Conservation (phyloP, 2,329 filamentous ascomycete genomes). For the Rutstroemia sydowiana region DNA sequence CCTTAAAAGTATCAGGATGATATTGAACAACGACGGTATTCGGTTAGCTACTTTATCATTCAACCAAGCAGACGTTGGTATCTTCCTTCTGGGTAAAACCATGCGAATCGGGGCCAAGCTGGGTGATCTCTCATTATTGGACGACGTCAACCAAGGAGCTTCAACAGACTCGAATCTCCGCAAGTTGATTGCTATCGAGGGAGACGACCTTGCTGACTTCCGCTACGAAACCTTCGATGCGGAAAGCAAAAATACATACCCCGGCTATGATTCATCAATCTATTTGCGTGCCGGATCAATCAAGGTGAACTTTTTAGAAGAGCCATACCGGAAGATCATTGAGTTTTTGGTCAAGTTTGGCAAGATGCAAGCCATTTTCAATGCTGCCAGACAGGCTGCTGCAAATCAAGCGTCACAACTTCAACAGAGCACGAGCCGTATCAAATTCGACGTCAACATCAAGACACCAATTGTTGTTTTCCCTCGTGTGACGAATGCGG, state of each 20-base stretch:
- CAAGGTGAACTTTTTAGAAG: conserved; percentile 94
- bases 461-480: conserved; percentile 97
- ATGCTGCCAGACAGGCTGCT: conserved; percentile 89
- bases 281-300: conserved; percentile 88
- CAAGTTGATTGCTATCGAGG: conserved; percentile 87
- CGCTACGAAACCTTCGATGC: conserved; percentile 93
- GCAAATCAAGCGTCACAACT: conserved; percentile 90
- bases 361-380: conserved; percentile 99
- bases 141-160: conserved; percentile 90
- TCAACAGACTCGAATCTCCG: conserved; percentile 73
- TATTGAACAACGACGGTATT: conserved; percentile 96
- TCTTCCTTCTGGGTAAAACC: conserved; percentile 77
- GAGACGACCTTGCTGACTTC: conserved; percentile 92
- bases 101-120: conserved; percentile 84
- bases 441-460: conserved; percentile 89
- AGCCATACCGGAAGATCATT: conserved; percentile 96
- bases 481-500: conserved; percentile 66
- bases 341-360: conserved; percentile 98
- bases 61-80: conserved; percentile 83
- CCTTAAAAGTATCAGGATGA: conserved; percentile 84
- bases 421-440: conserved; percentile 80
- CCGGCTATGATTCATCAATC: conserved; percentile 89
- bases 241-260: conserved; percentile 62
- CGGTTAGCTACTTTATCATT: conserved; percentile 87
- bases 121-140: conserved; percentile 80